A percentile compares a stretch with the other conserved stretches of the same genome.
Evolutionary conservation across 805 yeast genomes (phyloP).

Genomic region (Torulaspora franciscae): DNA sequence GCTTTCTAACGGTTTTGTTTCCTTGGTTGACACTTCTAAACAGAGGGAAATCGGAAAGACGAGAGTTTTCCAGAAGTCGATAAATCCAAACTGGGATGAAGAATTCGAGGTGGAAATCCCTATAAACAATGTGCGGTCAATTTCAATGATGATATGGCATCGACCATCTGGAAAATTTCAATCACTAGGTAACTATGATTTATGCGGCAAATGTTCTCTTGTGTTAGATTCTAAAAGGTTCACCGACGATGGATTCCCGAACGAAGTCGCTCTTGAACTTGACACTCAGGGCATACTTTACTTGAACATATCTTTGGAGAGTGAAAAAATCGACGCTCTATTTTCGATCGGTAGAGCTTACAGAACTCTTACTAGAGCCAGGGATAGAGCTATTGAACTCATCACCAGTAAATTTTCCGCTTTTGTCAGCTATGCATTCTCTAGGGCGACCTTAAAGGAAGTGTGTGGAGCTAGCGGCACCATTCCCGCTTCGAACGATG

Average conservation of each 20-base stretch:
- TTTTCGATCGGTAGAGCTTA: conserved; percentile 76
- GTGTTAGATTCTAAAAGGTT: conserved; percentile 58
- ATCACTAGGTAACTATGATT: conserved; percentile 46
- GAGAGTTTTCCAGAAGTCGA: conserved; percentile 51
- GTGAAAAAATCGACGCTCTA: conserved; percentile 73
- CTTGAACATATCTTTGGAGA: conserved; percentile 68
- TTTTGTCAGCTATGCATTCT: conserved; percentile 53
- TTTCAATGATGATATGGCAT: conserved; percentile 69
- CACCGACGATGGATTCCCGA: conserved; percentile 64
- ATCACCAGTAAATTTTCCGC: conserved; percentile 71
- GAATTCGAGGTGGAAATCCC: conserved; percentile 56
- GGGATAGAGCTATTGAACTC: conserved; percentile 60
- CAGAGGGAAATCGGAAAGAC: conserved; percentile 64
- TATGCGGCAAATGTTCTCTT: conserved; percentile 61
- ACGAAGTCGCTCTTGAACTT: conserved; percentile 52
- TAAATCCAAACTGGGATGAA: conserved; percentile 83
- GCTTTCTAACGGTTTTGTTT: conserved; percentile 52
- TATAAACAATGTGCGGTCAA: conserved; percentile 41
- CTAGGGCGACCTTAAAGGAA: conserved; percentile 51
- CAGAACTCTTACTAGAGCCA: conserved; percentile 56
- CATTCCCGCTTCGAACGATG: conserved; percentile 41
- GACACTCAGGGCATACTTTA: conserved; percentile 65
- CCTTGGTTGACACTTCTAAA: conserved; percentile 52
- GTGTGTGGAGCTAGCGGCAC: conserved; percentile 51
- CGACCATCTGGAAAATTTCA: conserved; percentile 38